Base-by-base conservation (phyloP, 352 stramenopile species). In the Thraustotheca clavata region DNA sequence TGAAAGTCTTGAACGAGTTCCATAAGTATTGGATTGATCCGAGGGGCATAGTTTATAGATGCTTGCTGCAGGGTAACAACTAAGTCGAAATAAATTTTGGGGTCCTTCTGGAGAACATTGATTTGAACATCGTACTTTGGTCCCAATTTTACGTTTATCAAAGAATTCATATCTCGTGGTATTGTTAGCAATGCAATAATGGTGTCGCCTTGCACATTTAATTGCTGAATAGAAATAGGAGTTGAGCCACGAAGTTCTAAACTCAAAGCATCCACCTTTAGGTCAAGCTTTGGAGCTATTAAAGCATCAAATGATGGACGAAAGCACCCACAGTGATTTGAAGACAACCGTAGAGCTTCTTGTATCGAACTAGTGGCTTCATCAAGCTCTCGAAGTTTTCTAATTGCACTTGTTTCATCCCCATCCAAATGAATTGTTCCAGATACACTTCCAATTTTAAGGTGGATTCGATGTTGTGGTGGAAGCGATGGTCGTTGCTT, bases 31-130 rank as follows among this genome's bases (percentile, higher is more conserved):
- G 80, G 76, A 11, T 84, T 33, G 48, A 89, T 86, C 0, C 71
- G 68, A 34, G 80, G 80, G 24, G 69, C 73, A 48, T 87, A 91
- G 40, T 75, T 85, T 20, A 75, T 31, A 12, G 79, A 68, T 22
- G 79, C 72, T 18, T 49, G 61, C 1, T 41, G 67, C 11, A 87
- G 32, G 14, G 63, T 36, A 6, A 87, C 47, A 4, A 61, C 49
- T 0, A 91, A 32, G 40, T 89, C 69, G 7, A 73, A 41, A 78
- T 89, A 60, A 62, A 75, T 0, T 74, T 75, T 38, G 76, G 9
- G 22, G 66, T 57, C 7, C 49, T 69, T 38, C 20, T 18, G 14
- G 7, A 46, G 57, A 8, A 46, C 20, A 5, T 24, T 4, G 9
- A 54, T 32, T 47, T 32, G 38, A 8, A 65, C 11, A 2, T 20